These are phyloP conservation scores for Ochetophila trinervis DNA, from an alignment of 306 rosid species.

Conservation along the genomic window DNA sequence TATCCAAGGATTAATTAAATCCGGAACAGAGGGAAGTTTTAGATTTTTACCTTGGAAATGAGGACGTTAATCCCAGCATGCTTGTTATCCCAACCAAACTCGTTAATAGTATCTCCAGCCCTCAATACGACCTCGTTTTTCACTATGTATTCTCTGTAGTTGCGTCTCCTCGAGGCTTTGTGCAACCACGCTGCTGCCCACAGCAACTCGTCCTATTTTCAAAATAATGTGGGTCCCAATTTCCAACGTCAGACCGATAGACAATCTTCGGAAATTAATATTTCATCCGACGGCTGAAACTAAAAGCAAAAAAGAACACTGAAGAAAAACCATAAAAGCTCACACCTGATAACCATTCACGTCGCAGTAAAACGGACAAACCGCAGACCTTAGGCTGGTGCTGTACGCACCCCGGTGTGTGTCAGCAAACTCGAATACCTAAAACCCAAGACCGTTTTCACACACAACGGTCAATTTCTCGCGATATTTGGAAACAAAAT, in stretches of 20 bases:
- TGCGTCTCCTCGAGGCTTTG: conserved; percentile 86
- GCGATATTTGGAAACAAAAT: conserved; percentile 5
- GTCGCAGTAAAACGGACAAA: conserved; percentile 94
- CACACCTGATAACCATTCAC: conserved; percentile 87
- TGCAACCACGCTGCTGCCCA: conserved; percentile 99
- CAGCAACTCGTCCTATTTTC: conserved; percentile 70
- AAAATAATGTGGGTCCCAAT: not conserved
- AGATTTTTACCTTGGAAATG: conserved; percentile 65
- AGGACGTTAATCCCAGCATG: conserved; percentile 97
- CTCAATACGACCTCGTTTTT: conserved; percentile 79
- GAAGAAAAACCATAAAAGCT: no score
- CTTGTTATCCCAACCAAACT: conserved; percentile 99
- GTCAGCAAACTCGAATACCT: conserved; percentile 98
- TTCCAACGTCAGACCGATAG: not conserved
- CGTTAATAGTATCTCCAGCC: conserved; percentile 94
- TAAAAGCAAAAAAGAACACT: not conserved
- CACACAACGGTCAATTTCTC: conserved; percentile 46
- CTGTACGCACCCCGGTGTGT: conserved; percentile 94
- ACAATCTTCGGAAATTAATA: not conserved
- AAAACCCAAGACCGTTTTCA: conserved; percentile 18
- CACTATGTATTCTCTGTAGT: conserved; percentile 84
- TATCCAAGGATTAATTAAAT: not conserved
- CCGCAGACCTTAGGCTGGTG: conserved; percentile 64
- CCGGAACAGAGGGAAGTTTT: no score
- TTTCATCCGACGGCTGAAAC: conserved; percentile 33